Base-by-base conservation (phyloP, 345 rosid genomes). In the Orychophragmus violaceus region DNA sequence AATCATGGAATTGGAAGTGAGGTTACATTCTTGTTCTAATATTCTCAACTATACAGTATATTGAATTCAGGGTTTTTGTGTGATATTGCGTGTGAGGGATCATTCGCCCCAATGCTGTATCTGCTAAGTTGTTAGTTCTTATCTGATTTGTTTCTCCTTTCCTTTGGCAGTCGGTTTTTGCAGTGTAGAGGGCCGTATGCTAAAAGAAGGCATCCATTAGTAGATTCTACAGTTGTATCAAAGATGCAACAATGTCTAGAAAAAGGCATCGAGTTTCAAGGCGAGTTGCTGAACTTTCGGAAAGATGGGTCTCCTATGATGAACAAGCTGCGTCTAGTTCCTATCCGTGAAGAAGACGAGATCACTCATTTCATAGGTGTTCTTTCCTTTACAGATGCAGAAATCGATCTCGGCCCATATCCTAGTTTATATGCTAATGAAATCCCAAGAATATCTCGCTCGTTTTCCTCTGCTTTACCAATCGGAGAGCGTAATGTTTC, bases 111-210 rank as follows among this genome's bases (percentile, higher is more conserved):
- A 4, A 2, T 48, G 10, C 42, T 33, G 12, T 44, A 11, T 7
- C 17, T 13, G 29, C 14, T 21, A 16, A 5, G 22, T 5, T 41
- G 46, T 41, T 41, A 14, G 46, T 59, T 24, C 8, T 8, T 10
- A 57, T 30, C 25, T 58, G 35, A 53, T 1, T 10, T 68, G 3
- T 41, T 27, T 11, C 2, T 16, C 35, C 10, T 41, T 53, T 54
- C 27, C 72, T 65, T 39, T 74, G 69, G 52, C 93, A 91, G 98
- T 77, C 92, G 98, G 23, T 91, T 89, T 79, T 79, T 91, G 82
- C 98, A 91, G 62, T 91, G 86, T 72, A 83, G 98, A 82, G 96
- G 98, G 8, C 95, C 95, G 48, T 89, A 79, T 81, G 92, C 96
- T 17, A 89, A 91, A 76, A 76, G 96, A 74, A 83, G 96, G 76